These are phyloP conservation scores for Pseudonitzschia multistriata DNA, from an alignment of 108 stramenopile species.

Conservation along the genomic window DNA sequence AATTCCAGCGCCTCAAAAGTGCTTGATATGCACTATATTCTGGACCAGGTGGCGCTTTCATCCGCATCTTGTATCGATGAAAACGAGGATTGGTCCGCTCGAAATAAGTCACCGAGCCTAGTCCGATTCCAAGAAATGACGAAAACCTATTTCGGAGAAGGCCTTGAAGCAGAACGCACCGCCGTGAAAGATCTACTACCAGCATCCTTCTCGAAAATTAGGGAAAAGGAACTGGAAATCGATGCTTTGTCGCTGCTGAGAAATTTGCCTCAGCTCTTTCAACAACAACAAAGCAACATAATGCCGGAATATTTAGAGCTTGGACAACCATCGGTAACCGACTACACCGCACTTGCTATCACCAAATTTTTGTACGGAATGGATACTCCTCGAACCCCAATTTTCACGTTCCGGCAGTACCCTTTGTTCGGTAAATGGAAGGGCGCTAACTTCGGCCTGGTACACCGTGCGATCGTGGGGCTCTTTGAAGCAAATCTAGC, in stretches of 20 bases:
- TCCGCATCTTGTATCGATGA: neutral
- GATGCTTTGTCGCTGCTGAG: conserved; percentile 44
- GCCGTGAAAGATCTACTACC: conserved; percentile 4
- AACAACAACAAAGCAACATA: conserved; percentile 19
- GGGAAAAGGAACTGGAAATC: conserved; percentile 36
- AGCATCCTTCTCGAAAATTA: conserved; percentile 15
- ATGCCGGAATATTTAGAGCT: conserved; percentile 24
- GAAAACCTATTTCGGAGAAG: conserved; percentile 46
- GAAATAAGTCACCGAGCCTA: conserved; percentile 53
- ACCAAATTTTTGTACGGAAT: conserved; percentile 83
- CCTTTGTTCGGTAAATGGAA: conserved; percentile 72
- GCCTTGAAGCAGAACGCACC: conserved; percentile 9
- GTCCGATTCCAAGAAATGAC: conserved; percentile 59
- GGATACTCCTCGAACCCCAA: conserved; percentile 55
- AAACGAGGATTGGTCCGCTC: conserved; percentile 16
- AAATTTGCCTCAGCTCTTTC: conserved; percentile 30
- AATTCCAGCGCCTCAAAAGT: conserved; percentile 58
- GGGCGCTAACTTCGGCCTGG: conserved; percentile 22
- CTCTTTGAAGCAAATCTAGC: conserved; percentile 1
- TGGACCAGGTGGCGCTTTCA: conserved; percentile 44
- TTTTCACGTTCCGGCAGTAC: conserved; percentile 46
- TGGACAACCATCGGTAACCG: conserved; percentile 29
- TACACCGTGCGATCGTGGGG: conserved; percentile 25
- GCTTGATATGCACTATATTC: conserved; percentile 60
- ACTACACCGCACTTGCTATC: conserved; percentile 67